Evolutionary conservation across 2,329 filamentous ascomycete genomes (phyloP), one percentile per base, ranked within the genome.

Genomic region (Capronia epimyces): DNA sequence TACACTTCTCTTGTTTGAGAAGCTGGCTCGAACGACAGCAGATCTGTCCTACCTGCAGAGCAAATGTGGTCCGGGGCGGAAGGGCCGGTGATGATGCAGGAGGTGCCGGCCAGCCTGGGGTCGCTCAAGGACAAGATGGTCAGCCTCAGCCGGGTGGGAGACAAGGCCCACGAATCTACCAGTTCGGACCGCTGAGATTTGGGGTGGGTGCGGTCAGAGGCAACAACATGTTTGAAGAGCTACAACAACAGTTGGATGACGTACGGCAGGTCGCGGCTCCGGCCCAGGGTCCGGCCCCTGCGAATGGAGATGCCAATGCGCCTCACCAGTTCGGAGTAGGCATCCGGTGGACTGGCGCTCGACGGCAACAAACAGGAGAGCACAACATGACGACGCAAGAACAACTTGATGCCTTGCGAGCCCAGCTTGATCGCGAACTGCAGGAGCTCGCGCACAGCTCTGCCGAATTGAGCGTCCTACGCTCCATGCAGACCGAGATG

Each of bases 21-120:
- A 95, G 90, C 67, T 98, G 93, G 93, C 78, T 98, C 22, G 93
- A 98, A 73, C 79, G 93, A 58, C 93, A 98, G 68, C 93, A 98
- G 71, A 90, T 95, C 27, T 98, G 93, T 66, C 93, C 93, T 5
- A 98, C 89, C 2, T 98, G 93, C 67, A 82, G 93, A 61, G 81
- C 87, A 44, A 84, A 91, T 13, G 93, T 95, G 13, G 73, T 89
- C 31, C 49, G 40, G 25, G 29, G 48, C 29, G 49, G 21, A 12
- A 31, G 46, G 27, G 25, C 42, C 20, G 49, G 71, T 69, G 65
- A 53, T 20, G 63, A 49, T n/a, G 61, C 52, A 16, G 59, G 42
- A 15, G 62, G 21, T 22, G 60, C 65, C 55, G 59, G 46, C 53
- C 24, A 60, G 58, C 54, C 64, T 50, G 52, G 65, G 52, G 56